Evolutionary conservation across 768 basidiomycete species (phyloP).

Genomic region (Amanita exitialis): DNA sequence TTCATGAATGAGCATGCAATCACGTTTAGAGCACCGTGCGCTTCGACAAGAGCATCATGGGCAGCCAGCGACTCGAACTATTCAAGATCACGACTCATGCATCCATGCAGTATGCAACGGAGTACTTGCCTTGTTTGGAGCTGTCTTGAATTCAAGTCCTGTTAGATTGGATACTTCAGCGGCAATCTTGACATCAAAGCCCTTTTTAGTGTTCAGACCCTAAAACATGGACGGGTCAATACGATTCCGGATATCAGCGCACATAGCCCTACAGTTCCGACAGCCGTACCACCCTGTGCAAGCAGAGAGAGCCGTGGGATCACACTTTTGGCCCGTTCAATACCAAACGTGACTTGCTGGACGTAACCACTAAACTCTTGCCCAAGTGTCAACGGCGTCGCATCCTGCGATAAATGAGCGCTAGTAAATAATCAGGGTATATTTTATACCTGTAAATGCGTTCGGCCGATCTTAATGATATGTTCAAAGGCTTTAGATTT

Average conservation of each 20-base stretch:
- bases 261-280: slow-evolving; percentile 72
- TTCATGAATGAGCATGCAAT: slow-evolving; percentile 98
- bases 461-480: slow-evolving; percentile 98
- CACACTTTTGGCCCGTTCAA: slow-evolving; percentile 71
- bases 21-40: slow-evolving; percentile 93
- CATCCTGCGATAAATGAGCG: slow-evolving; percentile 49
- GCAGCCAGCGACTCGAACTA: slow-evolving; percentile 96
- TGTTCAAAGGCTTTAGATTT: slow-evolving; percentile 79
- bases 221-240: slow-evolving; percentile 19
- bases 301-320: slow-evolving; percentile 81
- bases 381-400: slow-evolving; percentile 93
- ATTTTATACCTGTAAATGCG: slow-evolving; percentile 68
- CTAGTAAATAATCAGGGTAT: neutral
- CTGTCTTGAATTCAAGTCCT: slow-evolving; percentile 86
- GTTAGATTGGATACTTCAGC: slow-evolving; percentile 86
- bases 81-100: neutral
- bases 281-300: slow-evolving; percentile 97
- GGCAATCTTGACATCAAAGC: slow-evolving; percentile 93
- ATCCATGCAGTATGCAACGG: neutral
- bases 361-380: slow-evolving; percentile 99
- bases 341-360: slow-evolving; percentile 86
- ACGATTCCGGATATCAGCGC: neutral
- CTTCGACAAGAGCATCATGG: slow-evolving; percentile 97
- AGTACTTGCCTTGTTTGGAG: slow-evolving; percentile 82
- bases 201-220: slow-evolving; percentile 95